Base-by-base conservation (phyloP, 495 filamentous ascomycete genomes). In the Penicillium egyptiacum region DNA sequence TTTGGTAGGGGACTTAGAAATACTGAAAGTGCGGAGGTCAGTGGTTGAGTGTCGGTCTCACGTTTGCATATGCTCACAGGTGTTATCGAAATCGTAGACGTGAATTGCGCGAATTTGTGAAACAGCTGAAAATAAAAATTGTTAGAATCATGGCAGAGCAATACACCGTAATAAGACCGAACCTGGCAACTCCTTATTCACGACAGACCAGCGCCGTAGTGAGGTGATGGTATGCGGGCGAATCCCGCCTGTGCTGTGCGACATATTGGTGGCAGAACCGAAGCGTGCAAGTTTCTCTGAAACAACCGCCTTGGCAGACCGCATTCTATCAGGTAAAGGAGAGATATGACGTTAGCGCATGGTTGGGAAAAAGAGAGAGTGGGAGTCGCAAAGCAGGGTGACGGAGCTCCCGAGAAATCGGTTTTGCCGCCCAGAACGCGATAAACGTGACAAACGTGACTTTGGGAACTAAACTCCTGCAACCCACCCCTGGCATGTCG, bases 81-180 rank as follows among this genome's bases (percentile, higher is more conserved):
- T 99, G 65, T 99, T 98, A 68, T 99, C 94, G 69, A 99, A 99
- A 74, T 99, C 94, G 77, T 98, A 99, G 56, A 99, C 81, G 69
- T 99, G 94, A 50, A 99, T 85, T 7, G 83, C 69, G 67, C 83
- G 89, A 65, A 98, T 87, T 62, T 82, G 78, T 19, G 87, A 79
- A 19, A 84, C 75, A 53, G 80, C 84, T 86, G 56, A 40, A 25
- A 50, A n/a, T 19, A n/a, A 51, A n/a, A 26, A 17, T 39, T 22
- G 42, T 55, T 17, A 55, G 42, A 22, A 8, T 17, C 17, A 28
- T 31, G 26, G 16, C 8, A 17, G 7, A 3, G 7, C 2, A 26
- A 11, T 47, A 9, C 25, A n/a, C 12, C 14, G 5, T 9, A 10
- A 5, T n/a, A 3, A 20, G 10, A 9, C 26, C 71, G 58, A 63